Evolutionary conservation across 371 early-diverging fungal species (phyloP).

Genomic region (Rhizopus microsporus): DNA sequence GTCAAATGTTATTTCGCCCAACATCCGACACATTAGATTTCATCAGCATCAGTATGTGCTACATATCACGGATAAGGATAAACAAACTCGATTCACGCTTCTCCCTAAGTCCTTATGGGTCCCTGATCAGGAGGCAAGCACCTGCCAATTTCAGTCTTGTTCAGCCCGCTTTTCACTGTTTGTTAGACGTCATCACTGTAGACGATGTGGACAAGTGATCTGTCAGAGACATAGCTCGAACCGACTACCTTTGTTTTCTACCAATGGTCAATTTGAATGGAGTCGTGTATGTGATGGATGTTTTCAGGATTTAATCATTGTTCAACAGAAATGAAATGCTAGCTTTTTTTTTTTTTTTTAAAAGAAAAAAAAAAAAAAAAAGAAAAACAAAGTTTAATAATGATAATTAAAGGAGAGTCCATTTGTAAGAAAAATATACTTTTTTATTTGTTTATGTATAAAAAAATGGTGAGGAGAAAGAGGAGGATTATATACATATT

Average conservation of each 20-base stretch:
- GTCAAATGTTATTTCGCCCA: conserved; percentile 21
- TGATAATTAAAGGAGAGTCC: background rate
- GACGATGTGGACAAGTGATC: conserved; percentile 40
- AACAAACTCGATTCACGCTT: conserved; percentile 28
- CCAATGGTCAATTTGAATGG: conserved; percentile 30
- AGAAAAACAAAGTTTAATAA: background rate
- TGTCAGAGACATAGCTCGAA: conserved; percentile 47
- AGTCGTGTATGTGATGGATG: conserved; percentile 46
- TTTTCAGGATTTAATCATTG: conserved; percentile 33
- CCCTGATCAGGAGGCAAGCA: conserved; percentile 34
- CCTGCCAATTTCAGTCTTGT: conserved; percentile 40
- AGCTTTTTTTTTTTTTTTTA: background rate
- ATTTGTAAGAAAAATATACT: conserved; percentile 3
- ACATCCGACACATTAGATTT: conserved; percentile 24
- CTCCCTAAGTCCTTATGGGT: conserved; percentile 40
- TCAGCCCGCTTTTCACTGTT: conserved; percentile 32
- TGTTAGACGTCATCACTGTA: conserved; percentile 46
- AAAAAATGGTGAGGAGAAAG: background rate
- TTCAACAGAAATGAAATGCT: conserved; percentile 14
- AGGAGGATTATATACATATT: conserved; percentile 6
- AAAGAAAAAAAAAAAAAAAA: conserved; percentile 7
- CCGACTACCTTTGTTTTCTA: conserved; percentile 37
- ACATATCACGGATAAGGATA: conserved; percentile 29
- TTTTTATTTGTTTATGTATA: no score
- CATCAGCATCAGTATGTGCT: conserved; percentile 39